Evolutionary conservation across 805 yeast genomes (phyloP), one percentile per base, ranked within the genome.

Genomic region (Schwanniomyces sp.): DNA sequence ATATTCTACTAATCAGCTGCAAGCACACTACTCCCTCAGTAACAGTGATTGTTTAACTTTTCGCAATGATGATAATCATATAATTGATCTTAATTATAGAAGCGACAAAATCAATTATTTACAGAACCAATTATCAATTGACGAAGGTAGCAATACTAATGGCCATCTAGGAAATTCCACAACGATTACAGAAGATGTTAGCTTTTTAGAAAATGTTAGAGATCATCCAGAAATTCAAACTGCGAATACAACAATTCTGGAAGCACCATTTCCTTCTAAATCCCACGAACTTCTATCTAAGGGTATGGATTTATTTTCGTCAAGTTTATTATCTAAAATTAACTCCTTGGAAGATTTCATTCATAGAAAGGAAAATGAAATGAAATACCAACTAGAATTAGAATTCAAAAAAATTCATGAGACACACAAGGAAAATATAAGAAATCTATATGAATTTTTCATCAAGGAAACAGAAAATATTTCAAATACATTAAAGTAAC

Each of bases 291-390:
- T 50, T 6, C 49, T 56, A 14, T 36, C 38, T 17, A 49, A 56
- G 37, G 45, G 52, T 0, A 34, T 54, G 39, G 43, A 41, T 27
- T 41, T 45, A 16, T 16, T 53, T 18, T 43, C 56, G 4, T 18
- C 41, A 7, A 49, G 40, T 9, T 40, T 57, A 29, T 44, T 54
- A 12, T 43, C 39, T 10, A 50, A 52, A 43, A 43, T 57, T 4
- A 49, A 43, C 37, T 11, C 14, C 3, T 39, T 57, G 40, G 60
- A 56, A 41, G 34, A 44, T 18, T 47, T 45, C 25, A 41, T 56
- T 8, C 28, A 41, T 10, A 32, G 44, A 17, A 46, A 41, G 34
- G 48, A 46, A 39, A 50, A 43, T 12, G 38, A 49, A 40, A 44
- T 57, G 32, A 50, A 44, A 38, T 12, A 25, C 21, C 54, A 55